Conservation (phyloP, 768 basidiomycete genomes). For the Crassisporium funariophilum region DNA sequence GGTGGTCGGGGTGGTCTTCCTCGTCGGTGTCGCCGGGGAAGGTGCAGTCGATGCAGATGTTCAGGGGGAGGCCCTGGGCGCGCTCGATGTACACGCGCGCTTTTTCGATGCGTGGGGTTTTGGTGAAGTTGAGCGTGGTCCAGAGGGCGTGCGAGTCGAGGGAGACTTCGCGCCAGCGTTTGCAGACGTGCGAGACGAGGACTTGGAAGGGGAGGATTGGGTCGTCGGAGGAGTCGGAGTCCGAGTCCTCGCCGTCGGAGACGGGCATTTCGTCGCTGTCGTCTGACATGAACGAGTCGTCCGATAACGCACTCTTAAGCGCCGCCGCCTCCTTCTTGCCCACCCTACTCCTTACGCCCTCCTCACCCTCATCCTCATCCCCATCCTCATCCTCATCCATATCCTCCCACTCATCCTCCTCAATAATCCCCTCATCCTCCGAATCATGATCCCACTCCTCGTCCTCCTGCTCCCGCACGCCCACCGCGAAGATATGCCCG, state of each 20-base stretch:
- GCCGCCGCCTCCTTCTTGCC: too few relatives aligned
- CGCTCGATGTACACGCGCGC: constrained; percentile 51
- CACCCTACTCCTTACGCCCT: too few relatives aligned
- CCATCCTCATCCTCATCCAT: constrained; percentile 34
- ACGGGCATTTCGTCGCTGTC: constrained; percentile 20
- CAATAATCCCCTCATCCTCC: constrained; percentile 38
- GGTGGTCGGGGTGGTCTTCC: constrained; percentile 27
- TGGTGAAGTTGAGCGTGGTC: constrained; percentile 47
- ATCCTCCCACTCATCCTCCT: constrained; percentile 37
- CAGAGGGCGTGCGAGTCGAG: constrained; percentile 58
- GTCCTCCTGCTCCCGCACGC: constrained; percentile 40
- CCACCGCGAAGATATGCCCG: constrained; percentile 54
- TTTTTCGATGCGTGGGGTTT: constrained; percentile 44
- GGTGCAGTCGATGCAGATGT: constrained; percentile 51
- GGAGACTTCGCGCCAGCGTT: constrained; percentile 57
- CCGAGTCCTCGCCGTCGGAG: constrained; percentile 10
- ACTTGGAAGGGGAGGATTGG: constrained; percentile 44
- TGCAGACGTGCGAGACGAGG: constrained; percentile 63
- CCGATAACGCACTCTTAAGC: too few relatives aligned
- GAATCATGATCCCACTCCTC: constrained; percentile 30
- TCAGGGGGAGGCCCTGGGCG: constrained; percentile 54
- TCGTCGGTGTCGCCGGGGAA: constrained; percentile 28
- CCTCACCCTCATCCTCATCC: constrained; percentile 24
- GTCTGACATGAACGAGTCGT: too few relatives aligned
- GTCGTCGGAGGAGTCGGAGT: constrained; percentile 23